Percentiles rank a stretch among this genome's conserved stretches.
Conservation (phyloP, 1,139 yeast species). For the Debaryomycetaceae sp. region DNA sequence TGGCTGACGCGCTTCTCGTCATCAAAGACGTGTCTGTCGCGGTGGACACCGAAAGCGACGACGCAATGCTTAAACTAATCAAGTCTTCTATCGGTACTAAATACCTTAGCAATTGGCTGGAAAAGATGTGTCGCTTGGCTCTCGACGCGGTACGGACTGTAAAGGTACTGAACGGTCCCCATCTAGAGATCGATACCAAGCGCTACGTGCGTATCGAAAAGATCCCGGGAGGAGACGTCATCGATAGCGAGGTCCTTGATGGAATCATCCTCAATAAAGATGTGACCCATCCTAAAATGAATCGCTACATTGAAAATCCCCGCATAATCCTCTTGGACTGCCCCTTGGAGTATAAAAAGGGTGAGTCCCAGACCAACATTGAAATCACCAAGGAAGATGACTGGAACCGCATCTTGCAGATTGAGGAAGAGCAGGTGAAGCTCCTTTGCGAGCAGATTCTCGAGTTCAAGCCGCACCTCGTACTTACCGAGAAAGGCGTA, state of each 20-base stretch:
- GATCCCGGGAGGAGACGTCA: slow-evolving; percentile 95
- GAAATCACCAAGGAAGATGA: slow-evolving; percentile 95
- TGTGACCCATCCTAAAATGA: slow-evolving; percentile 97
- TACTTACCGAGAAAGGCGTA: slow-evolving; percentile 96
- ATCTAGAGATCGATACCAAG: slow-evolving; percentile 85
- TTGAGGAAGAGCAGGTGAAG: slow-evolving; percentile 96
- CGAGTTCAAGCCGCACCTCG: slow-evolving; percentile 83
- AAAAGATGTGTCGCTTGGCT: slow-evolving; percentile 83
- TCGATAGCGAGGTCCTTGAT: slow-evolving; percentile 76
- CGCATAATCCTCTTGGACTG: slow-evolving; percentile 83
- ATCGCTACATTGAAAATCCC: slow-evolving; percentile 79
- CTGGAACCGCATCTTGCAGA: slow-evolving; percentile 91
- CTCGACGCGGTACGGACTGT: slow-evolving; percentile 95
- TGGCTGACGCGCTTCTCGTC: slow-evolving; percentile 62
- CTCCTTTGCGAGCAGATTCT: slow-evolving; percentile 76
- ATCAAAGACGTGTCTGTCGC: slow-evolving; percentile 69
- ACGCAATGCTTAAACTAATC: slow-evolving; percentile 60
- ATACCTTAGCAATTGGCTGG: slow-evolving; percentile 92
- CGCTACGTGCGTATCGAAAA: slow-evolving; percentile 90
- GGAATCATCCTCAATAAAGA: slow-evolving; percentile 94
- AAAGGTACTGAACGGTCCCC: slow-evolving; percentile 51
- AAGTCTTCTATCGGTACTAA: slow-evolving; percentile 96
- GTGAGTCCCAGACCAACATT: slow-evolving; percentile 96
- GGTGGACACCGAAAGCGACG: slow-evolving; percentile 35
- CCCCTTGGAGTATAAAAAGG: slow-evolving; percentile 96